Percentiles rank a stretch among this genome's conserved stretches.
phyloP scores from a whole-genome alignment of 2,329 filamentous ascomycete species.

The Fusarium sp. region DNA sequence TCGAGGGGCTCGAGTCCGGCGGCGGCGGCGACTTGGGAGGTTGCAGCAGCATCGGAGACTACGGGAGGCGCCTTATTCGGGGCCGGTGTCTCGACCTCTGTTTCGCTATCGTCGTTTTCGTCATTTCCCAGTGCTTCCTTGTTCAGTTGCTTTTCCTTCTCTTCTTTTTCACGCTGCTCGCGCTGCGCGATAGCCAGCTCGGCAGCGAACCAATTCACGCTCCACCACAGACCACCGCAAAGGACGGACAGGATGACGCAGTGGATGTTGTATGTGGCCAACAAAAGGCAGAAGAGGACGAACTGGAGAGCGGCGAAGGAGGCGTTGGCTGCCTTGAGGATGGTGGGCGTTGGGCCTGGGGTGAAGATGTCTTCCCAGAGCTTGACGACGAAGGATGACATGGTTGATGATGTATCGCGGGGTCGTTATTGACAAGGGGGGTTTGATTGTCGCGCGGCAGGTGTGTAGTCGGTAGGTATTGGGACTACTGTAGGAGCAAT shows the following conservation, averaged over 20 bases:
- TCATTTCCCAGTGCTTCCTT: conserved; percentile 41
- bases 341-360: conserved; percentile 86
- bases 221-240: conserved; percentile 86
- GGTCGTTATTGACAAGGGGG: conserved; percentile 17
- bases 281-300: conserved; percentile 78
- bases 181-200: conserved; percentile 64
- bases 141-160: conserved; percentile 44
- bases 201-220: conserved; percentile 95
- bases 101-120: conserved; percentile 47
- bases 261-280: conserved; percentile 88
- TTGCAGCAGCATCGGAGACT: conserved; percentile 14
- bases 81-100: conserved; percentile 56
- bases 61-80: conserved; percentile 35
- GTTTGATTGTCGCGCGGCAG: conserved; percentile 3
- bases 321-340: conserved; percentile 89
- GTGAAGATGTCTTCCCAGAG: conserved; percentile 95
- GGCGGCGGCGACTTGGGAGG: conserved; percentile 32
- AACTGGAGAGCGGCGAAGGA: conserved; percentile 88
- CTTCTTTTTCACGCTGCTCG: conserved; percentile 55
- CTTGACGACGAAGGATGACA: conserved; percentile 74
- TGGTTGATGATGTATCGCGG: conserved; percentile 47
- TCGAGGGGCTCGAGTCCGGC: conserved; percentile 59
- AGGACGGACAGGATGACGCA: conserved; percentile 85
- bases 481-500: neutral
- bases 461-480: neutral